Evolutionary conservation across 805 yeast genomes (phyloP).

Genomic region (Candida rishiriensis): DNA sequence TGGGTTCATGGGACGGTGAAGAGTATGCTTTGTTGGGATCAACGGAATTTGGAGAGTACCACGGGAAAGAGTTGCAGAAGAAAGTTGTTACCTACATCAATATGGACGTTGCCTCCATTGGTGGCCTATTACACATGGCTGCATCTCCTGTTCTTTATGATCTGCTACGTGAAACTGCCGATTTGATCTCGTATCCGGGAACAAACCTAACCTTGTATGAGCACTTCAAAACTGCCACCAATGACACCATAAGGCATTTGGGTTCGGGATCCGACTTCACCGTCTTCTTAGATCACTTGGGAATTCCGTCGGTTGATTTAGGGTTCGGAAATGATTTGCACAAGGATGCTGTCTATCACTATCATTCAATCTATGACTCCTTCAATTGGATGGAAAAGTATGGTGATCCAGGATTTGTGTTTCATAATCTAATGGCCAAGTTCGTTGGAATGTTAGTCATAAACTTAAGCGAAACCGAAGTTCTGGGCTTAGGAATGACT

Average conservation of each 20-base stretch:
- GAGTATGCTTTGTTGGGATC: constrained; percentile 72
- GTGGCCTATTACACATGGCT: constrained; percentile 45
- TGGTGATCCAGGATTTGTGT: constrained; percentile 60
- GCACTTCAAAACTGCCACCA: constrained; percentile 30
- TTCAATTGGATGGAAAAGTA: constrained; percentile 61
- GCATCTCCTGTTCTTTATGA: constrained; percentile 58
- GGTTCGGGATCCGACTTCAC: constrained; percentile 75
- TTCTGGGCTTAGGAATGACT: constrained; percentile 36
- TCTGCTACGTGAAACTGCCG: constrained; percentile 41
- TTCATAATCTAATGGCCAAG: constrained; percentile 54
- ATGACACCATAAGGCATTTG: constrained; percentile 38
- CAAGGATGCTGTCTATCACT: constrained; percentile 61
- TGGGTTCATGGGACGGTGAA: constrained; percentile 82
- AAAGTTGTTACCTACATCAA: constrained; percentile 65
- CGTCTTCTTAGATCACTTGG: constrained; percentile 54
- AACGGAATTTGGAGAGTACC: constrained; percentile 71
- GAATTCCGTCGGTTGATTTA: constrained; percentile 56
- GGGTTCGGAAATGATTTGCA: constrained; percentile 41
- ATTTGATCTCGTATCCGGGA: constrained; percentile 43
- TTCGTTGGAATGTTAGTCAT: constrained; percentile 47
- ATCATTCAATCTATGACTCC: constrained; percentile 74
- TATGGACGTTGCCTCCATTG: constrained; percentile 61
- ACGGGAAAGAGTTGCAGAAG: constrained; percentile 39
- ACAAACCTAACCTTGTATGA: constrained; percentile 29
- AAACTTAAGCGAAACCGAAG: constrained; percentile 44